A percentile compares a stretch with the other conserved stretches of the same genome.
These are phyloP conservation scores for Rhamnella rubrinervis DNA, from an alignment of 331 rosid species.

Conservation along the genomic window DNA sequence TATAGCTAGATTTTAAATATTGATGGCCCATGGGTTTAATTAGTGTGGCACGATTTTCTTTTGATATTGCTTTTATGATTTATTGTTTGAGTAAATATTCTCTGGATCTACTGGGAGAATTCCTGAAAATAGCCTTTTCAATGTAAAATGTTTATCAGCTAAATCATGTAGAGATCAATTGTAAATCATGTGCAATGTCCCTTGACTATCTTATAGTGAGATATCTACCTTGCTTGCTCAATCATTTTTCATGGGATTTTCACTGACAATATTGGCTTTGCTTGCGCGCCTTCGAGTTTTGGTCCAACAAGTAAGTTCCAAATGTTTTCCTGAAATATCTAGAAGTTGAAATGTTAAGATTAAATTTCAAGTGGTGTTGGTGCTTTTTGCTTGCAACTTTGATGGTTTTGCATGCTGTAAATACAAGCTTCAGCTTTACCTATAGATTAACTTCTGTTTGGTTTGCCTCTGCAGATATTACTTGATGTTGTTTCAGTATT, in stretches of 20 bases:
- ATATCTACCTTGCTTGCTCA: constrained; percentile 73
- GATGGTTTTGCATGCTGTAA: not conserved
- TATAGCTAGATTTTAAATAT: not conserved
- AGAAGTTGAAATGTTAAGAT: not conserved
- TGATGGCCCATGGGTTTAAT: not conserved
- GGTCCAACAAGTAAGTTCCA: constrained; percentile 70
- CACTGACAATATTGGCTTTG: constrained; percentile 66
- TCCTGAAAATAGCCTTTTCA: not conserved
- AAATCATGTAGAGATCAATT: not conserved
- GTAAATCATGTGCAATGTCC: constrained; percentile 16
- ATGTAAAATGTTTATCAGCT: not conserved
- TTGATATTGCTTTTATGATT: not conserved
- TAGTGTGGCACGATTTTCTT: not conserved
- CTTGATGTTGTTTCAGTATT: constrained; percentile 69
- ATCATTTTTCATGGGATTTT: constrained; percentile 73
- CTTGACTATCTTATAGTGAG: constrained; percentile 69
- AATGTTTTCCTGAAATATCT: constrained; percentile 6
- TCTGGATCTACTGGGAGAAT: not conserved
- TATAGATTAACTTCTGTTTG: constrained; percentile 13
- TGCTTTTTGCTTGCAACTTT: not conserved
- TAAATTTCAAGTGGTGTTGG: not conserved
- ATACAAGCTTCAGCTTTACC: not conserved
- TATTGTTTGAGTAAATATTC: not conserved
- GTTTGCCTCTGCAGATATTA: constrained; percentile 49
- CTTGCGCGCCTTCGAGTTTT: constrained; percentile 79